Base-by-base conservation (phyloP, 2,329 filamentous ascomycete genomes). In the Colletotrichum higginsianum region DNA sequence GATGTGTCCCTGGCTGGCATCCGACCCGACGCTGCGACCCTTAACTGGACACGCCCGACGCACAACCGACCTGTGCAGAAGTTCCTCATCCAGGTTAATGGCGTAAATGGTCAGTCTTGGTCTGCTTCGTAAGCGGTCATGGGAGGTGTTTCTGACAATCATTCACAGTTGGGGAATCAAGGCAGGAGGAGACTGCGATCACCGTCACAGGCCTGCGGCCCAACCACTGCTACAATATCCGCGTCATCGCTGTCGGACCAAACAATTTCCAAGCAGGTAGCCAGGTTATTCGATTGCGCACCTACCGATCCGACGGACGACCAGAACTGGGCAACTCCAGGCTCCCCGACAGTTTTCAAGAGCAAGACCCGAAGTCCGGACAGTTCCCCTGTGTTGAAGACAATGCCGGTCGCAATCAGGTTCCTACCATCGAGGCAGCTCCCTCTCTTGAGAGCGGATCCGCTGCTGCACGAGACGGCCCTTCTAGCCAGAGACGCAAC, bases 251-350 rank as follows among this genome's bases (percentile, higher is more conserved):
- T 49, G 93, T 98, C 65, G 97, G 96, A 60, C 90, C 92, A 40
- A 94, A 95, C 76, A 97, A 96, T 81, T 98, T 98, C 77, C 94
- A 97, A 79, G 94, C 95, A 0, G 93, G 94, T 47, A 98, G 96
- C 80, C 88, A 91, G 6, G 90, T 97, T 47, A 91, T 98, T 74
- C 93, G 96, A 66, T 86, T 99, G 66, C 90, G 93, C 76, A 98
- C 96, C 57, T 91, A 89, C 80, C 88, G 85, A 78, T 86, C 84
- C 75, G 91, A 92, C 81, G 90, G 90, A 66, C 87, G 87, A 40
- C 90, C 90, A n/a, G 84, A 87, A 49, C 83, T 91, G 18, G 88
- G 87, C 55, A 87, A 87, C 75, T 85, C 86, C 2, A 86, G 88
- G 38, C 77, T 91, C 18, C 88, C 89, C 2, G 86, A 88, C 26